Conservation (phyloP, 1,139 yeast species). For the Nakaseomyces nivariensis region DNA sequence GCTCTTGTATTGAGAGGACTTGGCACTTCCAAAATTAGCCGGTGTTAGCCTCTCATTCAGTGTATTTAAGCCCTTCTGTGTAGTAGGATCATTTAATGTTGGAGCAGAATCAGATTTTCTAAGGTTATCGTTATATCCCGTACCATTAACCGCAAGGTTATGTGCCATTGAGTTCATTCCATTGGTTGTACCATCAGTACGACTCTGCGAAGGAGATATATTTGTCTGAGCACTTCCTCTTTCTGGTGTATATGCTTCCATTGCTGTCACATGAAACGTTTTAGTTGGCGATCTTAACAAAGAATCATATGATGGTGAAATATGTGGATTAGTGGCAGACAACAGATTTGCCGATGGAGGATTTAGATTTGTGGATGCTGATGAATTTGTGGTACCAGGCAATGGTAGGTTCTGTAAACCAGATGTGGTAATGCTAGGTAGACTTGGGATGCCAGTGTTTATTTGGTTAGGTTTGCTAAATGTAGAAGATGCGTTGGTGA, state of each 20-base stretch:
- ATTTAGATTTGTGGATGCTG: conserved; percentile 10
- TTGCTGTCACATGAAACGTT: conserved; percentile 45
- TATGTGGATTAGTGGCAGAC: conserved; percentile 16
- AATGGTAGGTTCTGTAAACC: conserved; percentile 1
- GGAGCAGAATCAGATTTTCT: background rate
- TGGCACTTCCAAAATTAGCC: conserved; percentile 7
- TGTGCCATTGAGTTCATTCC: conserved; percentile 4
- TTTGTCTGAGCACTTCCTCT: conserved; percentile 44
- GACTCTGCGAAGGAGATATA: conserved; percentile 16
- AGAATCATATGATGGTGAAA: conserved; percentile 27
- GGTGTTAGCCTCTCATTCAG: conserved; percentile 1
- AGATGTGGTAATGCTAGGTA: conserved; percentile 1
- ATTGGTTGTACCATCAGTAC: conserved; percentile 3
- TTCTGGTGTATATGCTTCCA: conserved; percentile 79
- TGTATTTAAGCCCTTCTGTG: conserved; percentile 5
- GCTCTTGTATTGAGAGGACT: conserved; percentile 11
- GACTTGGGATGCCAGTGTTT: background rate
- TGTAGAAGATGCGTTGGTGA: conserved; percentile 12
- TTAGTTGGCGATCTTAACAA: conserved; percentile 34
- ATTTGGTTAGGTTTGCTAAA: conserved; percentile 6
- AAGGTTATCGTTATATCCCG: background rate
- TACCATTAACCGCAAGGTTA: background rate
- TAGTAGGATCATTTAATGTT: conserved; percentile 7
- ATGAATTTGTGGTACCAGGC: conserved; percentile 4
- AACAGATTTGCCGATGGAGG: conserved; percentile 11